A percentile compares a stretch with the other conserved stretches of the same genome.
Evolutionary conservation across 768 basidiomycete species (phyloP).

Genomic region (Coprinopsis strossmayeri): DNA sequence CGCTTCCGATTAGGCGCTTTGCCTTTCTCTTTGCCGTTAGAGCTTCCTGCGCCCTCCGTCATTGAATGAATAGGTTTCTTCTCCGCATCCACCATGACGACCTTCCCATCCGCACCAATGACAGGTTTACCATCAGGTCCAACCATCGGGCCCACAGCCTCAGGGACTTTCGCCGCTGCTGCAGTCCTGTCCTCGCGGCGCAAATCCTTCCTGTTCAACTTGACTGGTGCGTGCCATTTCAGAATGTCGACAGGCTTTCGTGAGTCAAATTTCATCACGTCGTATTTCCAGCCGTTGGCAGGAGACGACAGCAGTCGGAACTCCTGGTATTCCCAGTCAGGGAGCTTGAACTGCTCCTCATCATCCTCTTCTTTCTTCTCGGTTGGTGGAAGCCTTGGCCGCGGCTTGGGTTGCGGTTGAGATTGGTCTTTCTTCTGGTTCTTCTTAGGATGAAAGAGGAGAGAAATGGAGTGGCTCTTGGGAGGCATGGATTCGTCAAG

Average conservation of each 20-base stretch:
- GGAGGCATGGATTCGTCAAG: too few relatives aligned
- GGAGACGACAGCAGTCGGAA: slow-evolving; percentile 75
- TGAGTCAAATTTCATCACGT: slow-evolving; percentile 87
- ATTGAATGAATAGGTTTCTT: slow-evolving; percentile 56
- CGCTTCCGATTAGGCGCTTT: slow-evolving; percentile 57
- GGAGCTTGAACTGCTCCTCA: slow-evolving; percentile 50
- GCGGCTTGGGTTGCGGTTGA: slow-evolving; percentile 31
- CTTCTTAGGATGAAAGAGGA: slow-evolving; percentile 69
- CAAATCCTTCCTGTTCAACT: slow-evolving; percentile 82
- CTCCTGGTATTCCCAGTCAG: slow-evolving; percentile 66
- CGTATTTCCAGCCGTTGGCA: slow-evolving; percentile 85
- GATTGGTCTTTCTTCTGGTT: slow-evolving; percentile 30
- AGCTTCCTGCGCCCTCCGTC: slow-evolving; percentile 17
- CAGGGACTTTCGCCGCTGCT: slow-evolving; percentile 28
- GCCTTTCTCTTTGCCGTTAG: slow-evolving; percentile 33
- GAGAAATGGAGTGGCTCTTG: slow-evolving; percentile 25
- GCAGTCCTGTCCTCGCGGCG: slow-evolving; percentile 38
- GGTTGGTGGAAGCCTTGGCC: slow-evolving; percentile 27
- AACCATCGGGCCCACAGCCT: slow-evolving; percentile 67
- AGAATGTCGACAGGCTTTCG: slow-evolving; percentile 65
- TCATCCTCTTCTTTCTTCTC: slow-evolving; percentile 24
- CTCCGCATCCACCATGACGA: slow-evolving; percentile 79
- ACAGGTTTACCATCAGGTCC: slow-evolving; percentile 83
- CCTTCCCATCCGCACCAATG: slow-evolving; percentile 65
- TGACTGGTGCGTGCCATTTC: slow-evolving; percentile 68